These are phyloP conservation scores for Leccinum imitatum DNA, from an alignment of 768 basidiomycete genomes.

Conservation along the genomic window DNA sequence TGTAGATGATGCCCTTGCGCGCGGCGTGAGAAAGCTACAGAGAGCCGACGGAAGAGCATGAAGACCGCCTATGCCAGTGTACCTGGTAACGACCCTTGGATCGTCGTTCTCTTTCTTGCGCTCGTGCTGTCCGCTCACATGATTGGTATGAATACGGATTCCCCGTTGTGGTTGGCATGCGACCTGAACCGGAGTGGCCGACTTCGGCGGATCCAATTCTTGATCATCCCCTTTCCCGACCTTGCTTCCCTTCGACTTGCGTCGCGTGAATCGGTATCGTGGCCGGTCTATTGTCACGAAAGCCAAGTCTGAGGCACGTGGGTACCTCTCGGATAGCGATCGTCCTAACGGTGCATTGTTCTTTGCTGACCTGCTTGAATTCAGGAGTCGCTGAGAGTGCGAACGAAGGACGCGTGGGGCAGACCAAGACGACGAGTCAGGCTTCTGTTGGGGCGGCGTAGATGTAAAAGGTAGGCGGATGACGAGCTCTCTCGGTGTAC, in stretches of 20 bases:
- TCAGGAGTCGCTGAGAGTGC: conserved; percentile 21
- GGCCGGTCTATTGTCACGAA: conserved; percentile 26
- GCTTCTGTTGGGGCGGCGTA: conserved; percentile 15
- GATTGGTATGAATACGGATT: neutral
- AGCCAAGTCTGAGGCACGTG: conserved; percentile 18
- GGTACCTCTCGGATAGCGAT: conserved; percentile 27
- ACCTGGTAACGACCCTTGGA: neutral
- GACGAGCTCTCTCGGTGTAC: conserved; percentile 15
- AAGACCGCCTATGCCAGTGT: neutral
- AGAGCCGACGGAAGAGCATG: conserved; percentile 10
- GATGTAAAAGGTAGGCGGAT: conserved; percentile 27
- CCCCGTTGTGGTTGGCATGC: neutral
- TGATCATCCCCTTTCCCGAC: neutral
- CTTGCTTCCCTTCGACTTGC: conserved; percentile 11
- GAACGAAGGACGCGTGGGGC: conserved; percentile 27
- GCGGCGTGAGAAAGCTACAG: conserved; percentile 9
- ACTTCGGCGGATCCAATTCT: neutral
- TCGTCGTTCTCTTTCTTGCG: conserved; percentile 7
- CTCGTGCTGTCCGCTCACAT: neutral
- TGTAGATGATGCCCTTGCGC: conserved; percentile 23
- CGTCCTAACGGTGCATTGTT: conserved; percentile 14
- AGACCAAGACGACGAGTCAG: conserved; percentile 5
- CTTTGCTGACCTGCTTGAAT: neutral
- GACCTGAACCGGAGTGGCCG: neutral
- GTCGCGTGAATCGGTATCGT: conserved; percentile 18